Evolutionary conservation across 768 basidiomycete genomes (phyloP).

Genomic region (Amanita molliuscula): DNA sequence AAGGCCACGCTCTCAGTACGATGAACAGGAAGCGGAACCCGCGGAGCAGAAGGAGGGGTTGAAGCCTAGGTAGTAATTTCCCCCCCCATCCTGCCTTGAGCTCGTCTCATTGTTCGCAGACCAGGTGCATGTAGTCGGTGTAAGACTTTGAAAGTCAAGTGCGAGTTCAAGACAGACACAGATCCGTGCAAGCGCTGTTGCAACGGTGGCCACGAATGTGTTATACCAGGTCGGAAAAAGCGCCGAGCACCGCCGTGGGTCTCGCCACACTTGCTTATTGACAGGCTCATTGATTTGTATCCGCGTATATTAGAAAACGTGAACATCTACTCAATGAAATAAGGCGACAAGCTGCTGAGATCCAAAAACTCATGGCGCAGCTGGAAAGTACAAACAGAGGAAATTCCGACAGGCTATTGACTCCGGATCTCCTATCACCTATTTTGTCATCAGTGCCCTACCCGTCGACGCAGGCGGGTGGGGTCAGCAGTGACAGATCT

Average conservation of each 20-base stretch:
- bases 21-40: conserved; percentile 26
- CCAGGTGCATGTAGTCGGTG: conserved; percentile 63
- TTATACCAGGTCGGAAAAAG: conserved; percentile 79
- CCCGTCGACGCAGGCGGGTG: background rate
- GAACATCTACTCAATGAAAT: conserved; percentile 73
- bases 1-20: conserved; percentile 23
- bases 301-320: conserved; percentile 46
- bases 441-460: conserved; percentile 10
- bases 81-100: background rate
- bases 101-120: conserved; percentile 13
- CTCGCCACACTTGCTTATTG: background rate
- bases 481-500: background rate
- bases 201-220: conserved; percentile 61
- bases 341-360: conserved; percentile 62
- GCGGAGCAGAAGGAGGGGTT: conserved; percentile 25
- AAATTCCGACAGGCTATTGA: conserved; percentile 10
- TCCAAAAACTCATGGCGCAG: conserved; percentile 60
- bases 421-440: conserved; percentile 11
- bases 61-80: conserved; percentile 32
- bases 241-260: conserved; percentile 70
- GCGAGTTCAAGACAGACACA: conserved; percentile 62
- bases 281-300: conserved; percentile 2
- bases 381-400: conserved; percentile 37
- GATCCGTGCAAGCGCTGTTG: conserved; percentile 72
- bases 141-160: conserved; percentile 60